Base-by-base conservation (phyloP, 441 rosid species). In the Theobroma grandiflorum region DNA sequence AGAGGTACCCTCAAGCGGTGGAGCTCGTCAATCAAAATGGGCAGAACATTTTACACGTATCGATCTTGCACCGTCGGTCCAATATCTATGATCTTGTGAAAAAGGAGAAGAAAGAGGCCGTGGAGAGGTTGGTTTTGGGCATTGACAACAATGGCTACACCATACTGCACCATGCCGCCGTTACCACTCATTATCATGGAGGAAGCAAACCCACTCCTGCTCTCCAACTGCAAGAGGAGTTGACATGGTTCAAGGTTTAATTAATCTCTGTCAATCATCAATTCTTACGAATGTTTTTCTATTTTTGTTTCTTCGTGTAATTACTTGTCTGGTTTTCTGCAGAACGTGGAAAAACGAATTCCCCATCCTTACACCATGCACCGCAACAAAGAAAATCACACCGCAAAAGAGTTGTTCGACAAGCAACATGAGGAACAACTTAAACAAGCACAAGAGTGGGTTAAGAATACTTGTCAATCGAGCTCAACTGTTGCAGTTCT, bases 191-290 rank as follows among this genome's bases (percentile, higher is more conserved):
- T 64, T 62, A 77, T 52, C 2, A 1, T 4, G 67, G 57, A 8
- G 82, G 77, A 67, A 77, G 14, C 6, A 63, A 1, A 73, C 65
- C 81, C 14, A 81, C 82, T 38, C 78, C 87, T 63, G 85, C 81
- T 31, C 66, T 80, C 33, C 71, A 79, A 40, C 49, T 82, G 3
- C 87, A 82, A 62, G 82, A 82, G 33, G 87, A 85, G 72, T 43
- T 80, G 10, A 11, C 2, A 1, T 85, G 87, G 87, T 74, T 80
- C n/a, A n/a, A 82, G 47, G 87, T 82, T 4, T 43, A 4, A 4
- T 20, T 20, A 7, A 76, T 40, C 20, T 4, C 52, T 55, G 4
- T n/a, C 31, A 20, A 57, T 20, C 31, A 20, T n/a, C 20, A 18
- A 14, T 53, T 18, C 2, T 53, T 18, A 1, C 18, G n/a, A 14